A percentile compares a stretch with the other conserved stretches of the same genome.
Evolutionary conservation across 768 basidiomycete species (phyloP).

Genomic region (Auricularia heimuer): DNA sequence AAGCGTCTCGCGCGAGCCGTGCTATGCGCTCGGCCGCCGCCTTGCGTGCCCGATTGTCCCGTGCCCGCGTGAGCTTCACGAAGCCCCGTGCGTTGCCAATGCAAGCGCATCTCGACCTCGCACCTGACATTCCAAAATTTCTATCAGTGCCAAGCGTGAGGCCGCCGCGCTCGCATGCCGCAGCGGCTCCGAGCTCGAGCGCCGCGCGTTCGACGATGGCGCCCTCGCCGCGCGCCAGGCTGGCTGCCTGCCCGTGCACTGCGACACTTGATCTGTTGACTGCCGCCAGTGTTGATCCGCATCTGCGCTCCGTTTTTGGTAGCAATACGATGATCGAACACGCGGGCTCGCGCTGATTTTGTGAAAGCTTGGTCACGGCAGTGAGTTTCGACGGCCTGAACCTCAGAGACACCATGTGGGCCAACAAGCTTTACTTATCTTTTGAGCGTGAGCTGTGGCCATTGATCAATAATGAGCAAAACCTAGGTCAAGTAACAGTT

Average conservation of each 20-base stretch:
- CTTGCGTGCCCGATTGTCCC: background rate
- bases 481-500: too few relatives aligned
- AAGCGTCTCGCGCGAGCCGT: background rate
- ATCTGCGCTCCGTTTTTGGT: too few relatives aligned
- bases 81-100: background rate
- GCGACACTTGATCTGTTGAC: too few relatives aligned
- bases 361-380: too few relatives aligned
- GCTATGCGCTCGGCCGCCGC: constrained; percentile 1
- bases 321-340: too few relatives aligned
- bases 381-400: too few relatives aligned
- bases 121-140: background rate
- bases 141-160: background rate
- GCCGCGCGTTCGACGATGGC: background rate
- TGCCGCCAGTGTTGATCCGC: too few relatives aligned
- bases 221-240: background rate
- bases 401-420: too few relatives aligned
- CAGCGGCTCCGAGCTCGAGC: background rate
- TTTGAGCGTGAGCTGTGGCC: too few relatives aligned
- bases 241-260: background rate
- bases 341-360: too few relatives aligned
- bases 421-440: too few relatives aligned
- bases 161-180: background rate
- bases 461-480: too few relatives aligned
- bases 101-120: background rate
- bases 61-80: background rate